phyloP scores from a whole-genome alignment of 208 protist species.

The Crithidia expoeki region DNA sequence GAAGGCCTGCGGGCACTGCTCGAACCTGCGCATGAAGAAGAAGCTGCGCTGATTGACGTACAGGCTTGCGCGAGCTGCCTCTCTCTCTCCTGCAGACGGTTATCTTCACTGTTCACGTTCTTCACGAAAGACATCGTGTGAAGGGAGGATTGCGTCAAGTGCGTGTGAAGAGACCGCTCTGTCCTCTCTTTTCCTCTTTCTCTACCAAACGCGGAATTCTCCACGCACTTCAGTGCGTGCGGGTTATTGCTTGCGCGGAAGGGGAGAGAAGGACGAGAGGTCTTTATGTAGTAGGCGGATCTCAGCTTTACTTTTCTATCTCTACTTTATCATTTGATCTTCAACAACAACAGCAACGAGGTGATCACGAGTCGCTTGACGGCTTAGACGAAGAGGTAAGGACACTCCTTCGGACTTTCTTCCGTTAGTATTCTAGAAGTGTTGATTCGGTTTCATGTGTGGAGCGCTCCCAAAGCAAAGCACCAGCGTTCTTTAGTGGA shows the following conservation, averaged over 20 bases:
- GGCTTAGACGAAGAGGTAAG: too few relatives aligned
- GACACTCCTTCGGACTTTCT: too few relatives aligned
- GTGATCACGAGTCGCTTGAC: neutral
- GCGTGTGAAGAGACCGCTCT: neutral
- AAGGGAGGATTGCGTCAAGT: too few relatives aligned
- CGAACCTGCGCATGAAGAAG: constrained; percentile 99
- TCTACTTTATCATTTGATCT: constrained; percentile 6
- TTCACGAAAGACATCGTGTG: too few relatives aligned
- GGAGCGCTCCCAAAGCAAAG: too few relatives aligned
- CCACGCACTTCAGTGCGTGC: too few relatives aligned
- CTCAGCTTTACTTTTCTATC: constrained; percentile 5
- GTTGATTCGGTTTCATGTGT: too few relatives aligned
- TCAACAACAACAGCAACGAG: neutral
- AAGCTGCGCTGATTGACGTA: constrained; percentile 89
- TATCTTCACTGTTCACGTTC: too few relatives aligned
- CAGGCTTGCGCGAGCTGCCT: constrained; percentile 97
- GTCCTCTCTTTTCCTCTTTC: neutral
- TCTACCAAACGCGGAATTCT: too few relatives aligned
- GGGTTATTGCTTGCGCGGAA: neutral
- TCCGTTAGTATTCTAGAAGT: too few relatives aligned
- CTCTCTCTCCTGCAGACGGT: too few relatives aligned
- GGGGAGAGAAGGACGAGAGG: neutral
- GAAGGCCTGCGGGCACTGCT: constrained; percentile 99
- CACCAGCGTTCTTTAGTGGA: too few relatives aligned
- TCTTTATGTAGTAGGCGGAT: neutral